These are phyloP conservation scores for Plasmodium vivax DNA, from an alignment of 169 alveolate genomes.

Conservation along the genomic window DNA sequence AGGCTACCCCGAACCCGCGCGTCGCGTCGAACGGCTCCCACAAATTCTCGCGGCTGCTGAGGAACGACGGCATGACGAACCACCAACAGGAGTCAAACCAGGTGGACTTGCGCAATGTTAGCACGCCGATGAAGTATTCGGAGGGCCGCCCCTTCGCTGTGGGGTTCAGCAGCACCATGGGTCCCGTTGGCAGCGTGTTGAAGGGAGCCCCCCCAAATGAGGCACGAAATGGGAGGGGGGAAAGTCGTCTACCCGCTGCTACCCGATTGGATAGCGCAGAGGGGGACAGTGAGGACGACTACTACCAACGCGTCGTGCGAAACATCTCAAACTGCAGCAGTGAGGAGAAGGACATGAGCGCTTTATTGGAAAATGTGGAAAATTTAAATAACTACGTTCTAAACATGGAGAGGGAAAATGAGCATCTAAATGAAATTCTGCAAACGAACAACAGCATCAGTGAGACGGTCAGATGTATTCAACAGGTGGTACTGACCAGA, in stretches of 20 bases:
- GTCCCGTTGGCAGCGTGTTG: neutral
- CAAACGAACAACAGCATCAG: conserved; percentile 15
- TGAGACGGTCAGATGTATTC: conserved; percentile 19
- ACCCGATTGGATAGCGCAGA: conserved; percentile 1
- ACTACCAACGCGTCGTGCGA: conserved; percentile 16
- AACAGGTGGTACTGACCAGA: conserved; percentile 20
- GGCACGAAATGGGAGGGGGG: neutral
- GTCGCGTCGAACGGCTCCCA: neutral
- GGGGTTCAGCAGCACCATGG: neutral
- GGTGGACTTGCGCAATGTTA: neutral
- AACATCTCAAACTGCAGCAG: conserved; percentile 39
- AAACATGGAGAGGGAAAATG: conserved; percentile 24
- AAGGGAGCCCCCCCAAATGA: neutral
- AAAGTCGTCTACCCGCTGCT: neutral
- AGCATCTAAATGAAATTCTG: conserved; percentile 8
- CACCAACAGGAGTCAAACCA: conserved; percentile 1
- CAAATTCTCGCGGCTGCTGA: neutral
- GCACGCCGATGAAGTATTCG: neutral
- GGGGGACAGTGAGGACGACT: conserved; percentile 16
- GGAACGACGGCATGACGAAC: neutral
- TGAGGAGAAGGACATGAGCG: conserved; percentile 32
- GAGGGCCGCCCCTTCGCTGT: neutral
- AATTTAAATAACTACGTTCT: conserved; percentile 20
- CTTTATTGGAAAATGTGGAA: conserved; percentile 19
- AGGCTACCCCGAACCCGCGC: too few species aligned